Evolutionary conservation across 345 rosid species (phyloP), one percentile per base, ranked within the genome.

Genomic region (Aegle marmelos): DNA sequence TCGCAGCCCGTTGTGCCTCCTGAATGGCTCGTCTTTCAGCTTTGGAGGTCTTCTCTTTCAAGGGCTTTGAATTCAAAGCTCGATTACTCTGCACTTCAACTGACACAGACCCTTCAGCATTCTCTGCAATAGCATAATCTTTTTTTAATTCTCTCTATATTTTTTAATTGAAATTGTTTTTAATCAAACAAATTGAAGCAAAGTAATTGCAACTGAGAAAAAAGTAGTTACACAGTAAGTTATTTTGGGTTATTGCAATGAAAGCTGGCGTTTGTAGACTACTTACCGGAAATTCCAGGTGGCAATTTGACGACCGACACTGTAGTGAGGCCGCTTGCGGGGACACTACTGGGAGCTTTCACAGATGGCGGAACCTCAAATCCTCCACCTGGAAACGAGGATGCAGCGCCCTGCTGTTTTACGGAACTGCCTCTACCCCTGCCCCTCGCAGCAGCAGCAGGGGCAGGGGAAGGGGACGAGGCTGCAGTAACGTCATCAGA

Each of bases 21-120:
- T 93, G 99, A 83, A 92, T 72, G 27, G 99, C 94, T 75, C 98
- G 91, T 81, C 98, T 91, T 83, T 95, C 98, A 68, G 98, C 97
- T 87, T 93, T 95, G 2, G 96, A 86, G 53, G 94, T 88, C 77
- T 95, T 92, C 85, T 93, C 92, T 83, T 95, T 95, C 86, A 88
- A 71, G 5, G 93, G 70, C 82, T 93, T 91, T 39, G 91, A 79
- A 53, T 58, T 83, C 70, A 82, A 77, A 80, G 83, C 83, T 56
- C 70, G 89, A 37, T 88, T 91, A 77, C 87, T 86, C 60, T 88
- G 88, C 63, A 81, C 83, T 36, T 91, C 94, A 68, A 66, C 83
- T 68, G 84, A 73, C 25, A 65, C 30, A 24, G 82, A 75, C 39
- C 87, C 91, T 75, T 80, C 84, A 25, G 79, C 86, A 78, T 86